phyloP scores from a whole-genome alignment of 345 rosid genomes.

The Camelina laxa region DNA sequence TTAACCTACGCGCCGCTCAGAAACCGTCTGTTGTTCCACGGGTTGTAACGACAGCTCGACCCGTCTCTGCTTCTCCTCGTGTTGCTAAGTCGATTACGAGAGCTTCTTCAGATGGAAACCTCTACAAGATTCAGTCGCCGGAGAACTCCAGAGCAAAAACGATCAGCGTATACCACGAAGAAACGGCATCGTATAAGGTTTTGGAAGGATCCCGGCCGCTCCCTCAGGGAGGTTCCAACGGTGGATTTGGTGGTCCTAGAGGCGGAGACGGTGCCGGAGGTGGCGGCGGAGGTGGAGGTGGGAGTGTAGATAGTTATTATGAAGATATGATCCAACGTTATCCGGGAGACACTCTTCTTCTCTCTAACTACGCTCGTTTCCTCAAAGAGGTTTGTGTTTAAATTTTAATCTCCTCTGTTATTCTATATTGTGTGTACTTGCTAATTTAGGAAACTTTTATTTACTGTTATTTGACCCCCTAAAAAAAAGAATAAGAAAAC shows the following conservation, averaged over 20 bases:
- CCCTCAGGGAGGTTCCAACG: conserved; percentile 43
- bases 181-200: conserved; percentile 10
- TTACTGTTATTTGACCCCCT: background rate
- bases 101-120: conserved; percentile 41
- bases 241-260: conserved; percentile 55
- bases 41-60: conserved; percentile 42
- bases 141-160: conserved; percentile 26
- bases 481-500: background rate
- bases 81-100: conserved; percentile 35
- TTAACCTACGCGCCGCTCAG: conserved; percentile 54
- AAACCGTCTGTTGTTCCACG: conserved; percentile 43
- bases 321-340: conserved; percentile 63
- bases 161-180: conserved; percentile 12
- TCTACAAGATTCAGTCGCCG: conserved; percentile 16
- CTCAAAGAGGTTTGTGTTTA: conserved; percentile 59
- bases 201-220: conserved; percentile 21
- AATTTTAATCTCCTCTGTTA: background rate
- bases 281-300: conserved; percentile 45
- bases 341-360: conserved; percentile 60
- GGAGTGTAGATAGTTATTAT: conserved; percentile 59
- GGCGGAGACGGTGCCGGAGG: conserved; percentile 40
- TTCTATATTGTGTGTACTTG: background rate
- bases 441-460: background rate
- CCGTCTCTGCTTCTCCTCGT: conserved; percentile 40
- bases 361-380: conserved; percentile 71